Percentiles rank a stretch among this genome's conserved stretches.
Conservation (phyloP, 2,329 filamentous ascomycete genomes). For the Colletotrichum navitas region DNA sequence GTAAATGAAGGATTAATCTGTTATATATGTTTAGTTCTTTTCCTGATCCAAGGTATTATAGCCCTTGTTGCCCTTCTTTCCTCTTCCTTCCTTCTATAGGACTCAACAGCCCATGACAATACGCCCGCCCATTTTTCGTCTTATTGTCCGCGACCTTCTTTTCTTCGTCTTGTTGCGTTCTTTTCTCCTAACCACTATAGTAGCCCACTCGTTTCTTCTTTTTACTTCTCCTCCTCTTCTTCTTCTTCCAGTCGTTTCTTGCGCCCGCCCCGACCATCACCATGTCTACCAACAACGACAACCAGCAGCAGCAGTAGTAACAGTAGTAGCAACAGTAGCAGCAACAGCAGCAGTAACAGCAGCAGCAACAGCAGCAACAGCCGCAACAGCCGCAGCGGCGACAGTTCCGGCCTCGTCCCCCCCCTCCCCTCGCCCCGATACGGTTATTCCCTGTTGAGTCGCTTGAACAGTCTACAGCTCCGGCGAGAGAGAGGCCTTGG, state of each 20-base stretch:
- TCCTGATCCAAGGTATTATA: too few relatives aligned
- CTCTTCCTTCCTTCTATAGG: not conserved
- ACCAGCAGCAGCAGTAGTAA: not conserved
- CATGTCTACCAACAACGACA: not conserved
- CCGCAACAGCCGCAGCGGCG: not conserved
- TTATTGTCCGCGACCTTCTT: too few relatives aligned
- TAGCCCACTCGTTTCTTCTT: not conserved
- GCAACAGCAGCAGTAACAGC: too few relatives aligned
- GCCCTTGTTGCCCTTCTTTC: too few relatives aligned
- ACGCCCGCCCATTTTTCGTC: not conserved
- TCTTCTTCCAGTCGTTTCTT: not conserved
- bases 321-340: not conserved
- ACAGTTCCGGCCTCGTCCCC: not conserved
- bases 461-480: too few relatives aligned
- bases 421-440: not conserved
- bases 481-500: not conserved
- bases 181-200: not conserved
- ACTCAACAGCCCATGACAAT: not conserved
- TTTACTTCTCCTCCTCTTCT: not conserved
- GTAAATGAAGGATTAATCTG: too few relatives aligned
- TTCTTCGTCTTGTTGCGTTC: not conserved
- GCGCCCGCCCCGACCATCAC: not conserved
- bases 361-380: not conserved
- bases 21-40: too few relatives aligned
- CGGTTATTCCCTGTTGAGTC: not conserved